These are phyloP conservation scores for Somion occarium DNA, from an alignment of 1,284 basidiomycete species.

Conservation along the genomic window DNA sequence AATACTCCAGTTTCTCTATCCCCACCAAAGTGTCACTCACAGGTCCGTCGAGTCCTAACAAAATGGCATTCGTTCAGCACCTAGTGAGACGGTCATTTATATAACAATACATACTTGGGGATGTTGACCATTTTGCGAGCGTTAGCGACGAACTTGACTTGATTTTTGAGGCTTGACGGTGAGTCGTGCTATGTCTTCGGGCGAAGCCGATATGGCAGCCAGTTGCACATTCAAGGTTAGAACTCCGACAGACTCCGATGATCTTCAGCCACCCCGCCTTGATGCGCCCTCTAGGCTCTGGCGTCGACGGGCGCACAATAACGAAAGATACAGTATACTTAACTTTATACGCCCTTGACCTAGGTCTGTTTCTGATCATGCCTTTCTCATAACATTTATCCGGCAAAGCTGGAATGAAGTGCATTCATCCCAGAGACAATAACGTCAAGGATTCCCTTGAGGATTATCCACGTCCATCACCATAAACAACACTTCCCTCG, in stretches of 20 bases:
- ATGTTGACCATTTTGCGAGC: conserved; percentile 81
- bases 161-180: conserved; percentile 20
- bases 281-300: too few relatives aligned
- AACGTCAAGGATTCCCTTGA: too few relatives aligned
- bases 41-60: conserved; percentile 78
- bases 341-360: too few relatives aligned
- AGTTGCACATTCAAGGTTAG: conserved; percentile 25
- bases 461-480: too few relatives aligned
- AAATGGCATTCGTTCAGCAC: conserved; percentile 18
- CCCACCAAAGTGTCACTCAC: conserved; percentile 40
- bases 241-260: conserved; percentile 18
- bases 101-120: conserved; percentile 63
- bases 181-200: conserved; percentile 15
- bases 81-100: conserved; percentile 6
- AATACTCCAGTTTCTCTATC: conserved; percentile 12
- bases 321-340: too few relatives aligned
- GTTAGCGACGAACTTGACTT: conserved; percentile 25
- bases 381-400: too few relatives aligned
- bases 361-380: too few relatives aligned
- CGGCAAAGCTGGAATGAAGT: too few relatives aligned
- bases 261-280: conserved; percentile 11
- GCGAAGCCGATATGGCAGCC: conserved; percentile 22
- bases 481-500: too few relatives aligned
- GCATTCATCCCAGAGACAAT: too few relatives aligned
- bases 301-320: too few relatives aligned